Base-by-base conservation (phyloP, 2,329 filamentous ascomycete genomes). In the Penicillium sp. region DNA sequence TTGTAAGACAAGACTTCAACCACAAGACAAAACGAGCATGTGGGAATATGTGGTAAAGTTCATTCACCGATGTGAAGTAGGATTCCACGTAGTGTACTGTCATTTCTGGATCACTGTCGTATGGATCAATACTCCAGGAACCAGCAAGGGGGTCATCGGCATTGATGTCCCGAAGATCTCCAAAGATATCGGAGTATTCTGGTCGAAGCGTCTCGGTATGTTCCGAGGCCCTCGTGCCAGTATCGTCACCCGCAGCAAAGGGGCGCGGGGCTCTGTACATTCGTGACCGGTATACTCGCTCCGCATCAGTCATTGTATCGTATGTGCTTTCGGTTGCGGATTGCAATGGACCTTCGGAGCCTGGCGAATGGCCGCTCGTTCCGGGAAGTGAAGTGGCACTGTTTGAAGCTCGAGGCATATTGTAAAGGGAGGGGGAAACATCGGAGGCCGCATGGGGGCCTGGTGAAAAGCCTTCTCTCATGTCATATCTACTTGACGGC, bases 21-120 rank as follows among this genome's bases (percentile, higher is more conserved):
- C 86, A 88, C 23, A 74, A 66, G 26, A 79, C 72, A 62, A 88
- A 87, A 10, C 78, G 75, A 39, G 75, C 70, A 35, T 78, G 76
- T 2, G 85, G 84, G 57, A 87, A 84, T 61, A 88, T 81, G 58
- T 78, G 77, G 63, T 83, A 85, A 11, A 81, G 77, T 4, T 79
- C 78, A 60, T 86, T 84, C 50, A 84, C 75, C 60, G 84, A 77
- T n/a, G 74, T 74, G 62, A 88, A 86, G 67, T 83, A 87, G n/a
- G 79, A 72, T 27, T 83, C 78, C 19, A 86, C 62, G 33, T 86
- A 79, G 49, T 83, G 78, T 27, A 78, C 69, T 1, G 83, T 81
- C 47, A 80, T 67, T 35, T 78, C 76, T 0, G 81, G 75, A 50
- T 86, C 79, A 14, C 75, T 68, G 39, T 79, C 75, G 63, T 78